phyloP scores from a whole-genome alignment of 805 yeast species.

The Maudiozyma serrabonitensis region DNA sequence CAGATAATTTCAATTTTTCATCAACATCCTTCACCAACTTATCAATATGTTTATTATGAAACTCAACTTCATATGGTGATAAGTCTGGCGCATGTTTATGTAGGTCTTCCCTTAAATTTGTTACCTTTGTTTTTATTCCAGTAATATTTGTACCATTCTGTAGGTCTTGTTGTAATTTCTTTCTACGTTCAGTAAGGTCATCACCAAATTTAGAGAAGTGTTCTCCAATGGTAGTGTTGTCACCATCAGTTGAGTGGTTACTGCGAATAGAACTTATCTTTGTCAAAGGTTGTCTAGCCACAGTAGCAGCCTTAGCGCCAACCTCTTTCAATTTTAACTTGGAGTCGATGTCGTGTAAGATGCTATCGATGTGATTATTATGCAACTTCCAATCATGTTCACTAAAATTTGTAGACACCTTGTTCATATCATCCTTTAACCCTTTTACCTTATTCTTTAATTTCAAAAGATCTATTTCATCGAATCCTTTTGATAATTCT shows the following conservation, averaged over 20 bases:
- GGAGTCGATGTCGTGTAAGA: slow-evolving; percentile 9
- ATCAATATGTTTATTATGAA: slow-evolving; percentile 1
- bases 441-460: slow-evolving; percentile 5
- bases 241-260: neutral
- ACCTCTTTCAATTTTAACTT: neutral
- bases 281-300: slow-evolving; percentile 2
- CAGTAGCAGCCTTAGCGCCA: neutral
- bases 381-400: slow-evolving; percentile 14
- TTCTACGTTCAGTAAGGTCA: neutral
- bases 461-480: neutral
- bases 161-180: neutral
- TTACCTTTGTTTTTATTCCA: neutral
- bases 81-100: slow-evolving; percentile 1
- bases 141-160: neutral
- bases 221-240: neutral
- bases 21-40: neutral
- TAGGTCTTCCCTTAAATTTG: neutral
- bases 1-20: neutral
- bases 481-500: neutral
- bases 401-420: slow-evolving; percentile 9
- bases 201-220: neutral
- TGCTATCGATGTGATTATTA: slow-evolving; percentile 7
- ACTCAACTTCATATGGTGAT: neutral
- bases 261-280: neutral
- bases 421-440: slow-evolving; percentile 7